Conservation (phyloP, 768 basidiomycete genomes). For the Podaxis rugospora region DNA sequence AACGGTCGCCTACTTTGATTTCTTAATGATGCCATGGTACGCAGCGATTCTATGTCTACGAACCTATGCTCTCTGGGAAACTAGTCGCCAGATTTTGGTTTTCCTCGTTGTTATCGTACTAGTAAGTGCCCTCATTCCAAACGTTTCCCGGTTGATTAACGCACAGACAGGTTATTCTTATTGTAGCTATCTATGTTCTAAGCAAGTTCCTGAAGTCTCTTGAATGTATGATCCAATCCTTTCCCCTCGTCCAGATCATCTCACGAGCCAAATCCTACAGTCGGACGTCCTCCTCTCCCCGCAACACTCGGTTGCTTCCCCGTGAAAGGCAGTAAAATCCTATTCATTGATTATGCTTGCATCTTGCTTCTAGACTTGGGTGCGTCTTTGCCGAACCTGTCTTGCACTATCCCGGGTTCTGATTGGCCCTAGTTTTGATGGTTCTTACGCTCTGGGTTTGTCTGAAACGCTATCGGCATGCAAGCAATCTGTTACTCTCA, state of each 20-base stretch:
- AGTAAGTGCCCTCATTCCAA: not conserved
- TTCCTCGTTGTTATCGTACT: not conserved
- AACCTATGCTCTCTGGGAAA: not conserved
- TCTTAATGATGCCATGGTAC: not conserved
- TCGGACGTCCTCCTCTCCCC: not conserved
- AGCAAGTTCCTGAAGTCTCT: not conserved
- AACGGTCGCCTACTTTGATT: not conserved
- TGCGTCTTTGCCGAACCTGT: not conserved
- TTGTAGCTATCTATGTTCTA: not conserved
- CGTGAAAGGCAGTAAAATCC: not conserved
- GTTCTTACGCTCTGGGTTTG: conserved; percentile 19
- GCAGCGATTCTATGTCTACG: not conserved
- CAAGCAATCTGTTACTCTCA: conserved; percentile 16
- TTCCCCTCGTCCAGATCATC: not conserved
- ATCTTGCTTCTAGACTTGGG: not conserved
- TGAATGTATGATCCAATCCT: not conserved
- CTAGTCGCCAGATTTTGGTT: not conserved
- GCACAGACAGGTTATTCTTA: not conserved
- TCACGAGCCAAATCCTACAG: not conserved
- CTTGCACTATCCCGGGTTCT: conserved; percentile 1
- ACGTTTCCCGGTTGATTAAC: not conserved
- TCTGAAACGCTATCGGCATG: conserved; percentile 17
- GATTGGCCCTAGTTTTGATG: conserved; percentile 19
- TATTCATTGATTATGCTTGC: not conserved
- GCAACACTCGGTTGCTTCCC: not conserved